A percentile compares a stretch with the other conserved stretches of the same genome.
Conservation (phyloP, 2,329 filamentous ascomycete species). For the Scedosporium dehoogii region DNA sequence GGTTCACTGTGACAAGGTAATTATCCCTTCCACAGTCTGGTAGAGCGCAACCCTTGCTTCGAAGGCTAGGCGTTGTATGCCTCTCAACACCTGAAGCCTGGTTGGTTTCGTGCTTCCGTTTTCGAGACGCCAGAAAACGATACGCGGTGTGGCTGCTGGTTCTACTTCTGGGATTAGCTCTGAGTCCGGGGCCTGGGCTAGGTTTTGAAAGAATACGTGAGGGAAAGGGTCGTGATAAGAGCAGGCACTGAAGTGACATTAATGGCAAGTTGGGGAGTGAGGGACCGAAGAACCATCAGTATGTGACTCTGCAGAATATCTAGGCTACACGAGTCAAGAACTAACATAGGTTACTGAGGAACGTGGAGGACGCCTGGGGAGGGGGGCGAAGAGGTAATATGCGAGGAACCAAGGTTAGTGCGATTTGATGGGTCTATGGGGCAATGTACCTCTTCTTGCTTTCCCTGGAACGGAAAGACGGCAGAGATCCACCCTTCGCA, state of each 20-base stretch:
- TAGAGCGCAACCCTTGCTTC: neutral
- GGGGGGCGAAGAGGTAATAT: neutral
- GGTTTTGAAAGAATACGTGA: too few relatives aligned
- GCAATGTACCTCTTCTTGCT: constrained; percentile 3
- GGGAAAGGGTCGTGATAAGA: neutral
- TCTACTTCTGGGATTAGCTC: neutral
- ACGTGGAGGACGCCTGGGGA: neutral
- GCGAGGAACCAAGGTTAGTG: neutral
- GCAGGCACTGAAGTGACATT: neutral
- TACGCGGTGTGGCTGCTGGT: neutral
- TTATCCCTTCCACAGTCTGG: neutral
- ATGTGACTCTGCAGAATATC: neutral
- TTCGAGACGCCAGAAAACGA: neutral
- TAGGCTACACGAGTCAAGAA: neutral
- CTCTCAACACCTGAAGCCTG: neutral
- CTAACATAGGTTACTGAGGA: neutral
- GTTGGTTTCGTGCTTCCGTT: neutral
- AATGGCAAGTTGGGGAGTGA: neutral
- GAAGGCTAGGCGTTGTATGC: neutral
- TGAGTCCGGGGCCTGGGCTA: neutral
- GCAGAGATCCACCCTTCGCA: neutral
- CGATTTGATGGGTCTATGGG: neutral
- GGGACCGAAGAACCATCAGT: too few relatives aligned
- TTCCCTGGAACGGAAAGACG: neutral
- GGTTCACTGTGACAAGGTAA: neutral